Percentiles rank a stretch among this genome's conserved stretches.
phyloP scores from a whole-genome alignment of 768 basidiomycete species.

The Lactarius vividus region DNA sequence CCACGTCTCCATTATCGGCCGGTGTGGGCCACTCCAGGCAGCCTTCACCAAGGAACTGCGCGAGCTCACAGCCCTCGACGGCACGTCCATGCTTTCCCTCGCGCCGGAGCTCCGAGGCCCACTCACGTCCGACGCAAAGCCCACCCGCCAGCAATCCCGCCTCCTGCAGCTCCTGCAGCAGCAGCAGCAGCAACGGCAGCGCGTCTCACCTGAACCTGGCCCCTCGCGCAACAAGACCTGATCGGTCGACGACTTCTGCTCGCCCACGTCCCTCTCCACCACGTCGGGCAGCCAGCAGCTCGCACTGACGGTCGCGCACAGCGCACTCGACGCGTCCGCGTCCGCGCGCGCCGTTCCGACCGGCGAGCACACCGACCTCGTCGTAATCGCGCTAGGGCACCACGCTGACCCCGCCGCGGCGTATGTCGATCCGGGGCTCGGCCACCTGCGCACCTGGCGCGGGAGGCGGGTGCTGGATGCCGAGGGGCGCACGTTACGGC shows the following conservation, averaged over 20 bases:
- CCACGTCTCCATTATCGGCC: constrained; percentile 79
- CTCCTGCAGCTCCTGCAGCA: constrained; percentile 66
- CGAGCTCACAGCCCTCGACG: constrained; percentile 66
- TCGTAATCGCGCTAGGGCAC: constrained; percentile 88
- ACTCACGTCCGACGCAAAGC: constrained; percentile 36
- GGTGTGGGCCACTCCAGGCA: constrained; percentile 85
- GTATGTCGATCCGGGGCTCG: constrained; percentile 57
- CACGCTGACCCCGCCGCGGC: constrained; percentile 56
- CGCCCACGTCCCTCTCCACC: constrained; percentile 50
- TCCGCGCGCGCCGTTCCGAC: constrained; percentile 52
- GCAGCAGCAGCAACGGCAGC: constrained; percentile 38
- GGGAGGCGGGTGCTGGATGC: constrained; percentile 50
- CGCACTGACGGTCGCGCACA: constrained; percentile 49
- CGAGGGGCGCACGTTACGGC: constrained; percentile 40
- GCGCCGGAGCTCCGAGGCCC: constrained; percentile 43
- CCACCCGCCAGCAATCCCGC: constrained; percentile 64
- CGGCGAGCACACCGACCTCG: constrained; percentile 66
- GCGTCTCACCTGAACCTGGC: constrained; percentile 38
- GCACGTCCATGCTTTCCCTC: constrained; percentile 66
- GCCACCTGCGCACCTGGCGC: constrained; percentile 53
- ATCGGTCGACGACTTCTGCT: constrained; percentile 79
- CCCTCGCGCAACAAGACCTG: constrained; percentile 58
- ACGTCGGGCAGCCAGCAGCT: constrained; percentile 20
- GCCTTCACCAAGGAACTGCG: constrained; percentile 93
- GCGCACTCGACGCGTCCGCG: constrained; percentile 49